Evolutionary conservation across 805 yeast species (phyloP).

Genomic region (Dipodascus geniculatus): DNA sequence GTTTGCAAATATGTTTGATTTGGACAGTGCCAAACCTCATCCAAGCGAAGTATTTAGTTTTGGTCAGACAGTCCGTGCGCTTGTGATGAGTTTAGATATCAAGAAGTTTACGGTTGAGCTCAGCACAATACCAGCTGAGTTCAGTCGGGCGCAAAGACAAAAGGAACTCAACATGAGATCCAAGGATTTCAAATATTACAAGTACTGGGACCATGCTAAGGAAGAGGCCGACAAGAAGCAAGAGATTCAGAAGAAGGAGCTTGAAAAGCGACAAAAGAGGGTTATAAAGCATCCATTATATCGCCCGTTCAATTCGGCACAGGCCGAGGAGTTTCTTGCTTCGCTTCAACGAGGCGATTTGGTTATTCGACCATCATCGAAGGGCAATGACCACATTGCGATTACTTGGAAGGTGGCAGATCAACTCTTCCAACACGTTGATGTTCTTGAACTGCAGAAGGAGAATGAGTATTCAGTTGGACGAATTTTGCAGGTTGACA

Average conservation of each 20-base stretch:
- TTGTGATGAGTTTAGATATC: conserved; percentile 57
- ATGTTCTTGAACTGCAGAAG: conserved; percentile 64
- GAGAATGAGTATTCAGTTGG: conserved; percentile 54
- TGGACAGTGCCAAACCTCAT: conserved; percentile 19
- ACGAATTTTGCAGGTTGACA: conserved; percentile 51
- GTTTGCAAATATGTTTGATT: conserved; percentile 25
- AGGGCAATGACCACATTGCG: conserved; percentile 78
- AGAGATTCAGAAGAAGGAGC: conserved; percentile 44
- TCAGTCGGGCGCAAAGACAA: conserved; percentile 49
- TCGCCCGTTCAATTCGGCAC: conserved; percentile 67
- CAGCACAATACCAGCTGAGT: conserved; percentile 55
- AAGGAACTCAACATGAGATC: conserved; percentile 62
- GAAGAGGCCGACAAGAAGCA: conserved; percentile 53
- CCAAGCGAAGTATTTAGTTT: conserved; percentile 18
- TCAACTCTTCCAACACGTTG: conserved; percentile 82
- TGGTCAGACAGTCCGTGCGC: conserved; percentile 85
- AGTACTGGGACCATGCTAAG: conserved; percentile 54
- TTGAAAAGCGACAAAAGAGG: conserved; percentile 58
- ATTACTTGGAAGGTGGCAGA: conserved; percentile 95
- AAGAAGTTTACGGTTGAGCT: conserved; percentile 64
- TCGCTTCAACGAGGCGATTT: conserved; percentile 83
- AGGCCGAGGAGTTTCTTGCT: conserved; percentile 90
- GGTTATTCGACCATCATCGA: conserved; percentile 89
- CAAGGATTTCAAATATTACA: conserved; percentile 26
- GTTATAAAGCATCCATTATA: conserved; percentile 87